phyloP scores from a whole-genome alignment of 73 alveolate genomes.

The Uronychia binucleata region DNA sequence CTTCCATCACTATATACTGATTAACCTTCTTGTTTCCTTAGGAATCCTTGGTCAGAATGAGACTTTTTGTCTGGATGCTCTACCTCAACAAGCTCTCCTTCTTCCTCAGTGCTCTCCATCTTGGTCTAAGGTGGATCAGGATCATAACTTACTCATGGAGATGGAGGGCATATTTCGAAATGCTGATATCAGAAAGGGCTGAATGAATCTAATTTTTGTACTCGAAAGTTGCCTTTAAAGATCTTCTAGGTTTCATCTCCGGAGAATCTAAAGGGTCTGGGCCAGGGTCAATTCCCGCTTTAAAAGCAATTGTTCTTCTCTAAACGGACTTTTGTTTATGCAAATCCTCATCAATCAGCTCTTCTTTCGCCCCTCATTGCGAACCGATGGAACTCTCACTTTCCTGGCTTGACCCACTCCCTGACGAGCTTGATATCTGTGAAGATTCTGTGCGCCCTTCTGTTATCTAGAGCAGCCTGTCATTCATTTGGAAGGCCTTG shows the following conservation, averaged over 20 bases:
- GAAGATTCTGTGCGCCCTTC: not conserved
- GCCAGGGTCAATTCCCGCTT: not conserved
- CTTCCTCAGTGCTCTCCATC: not conserved
- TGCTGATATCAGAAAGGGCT: not conserved
- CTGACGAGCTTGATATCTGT: not conserved
- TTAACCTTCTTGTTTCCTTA: constrained; percentile 2
- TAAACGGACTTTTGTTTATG: not conserved
- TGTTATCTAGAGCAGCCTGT: not conserved
- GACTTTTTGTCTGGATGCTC: not conserved
- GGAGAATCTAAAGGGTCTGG: not conserved
- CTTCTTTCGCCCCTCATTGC: not conserved
- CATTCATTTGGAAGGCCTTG: not conserved
- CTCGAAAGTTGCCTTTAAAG: not conserved
- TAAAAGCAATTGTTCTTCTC: not conserved
- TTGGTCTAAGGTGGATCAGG: not conserved
- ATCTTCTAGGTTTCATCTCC: not conserved
- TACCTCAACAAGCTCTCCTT: not conserved
- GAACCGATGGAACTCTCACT: not conserved
- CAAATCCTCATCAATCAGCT: not conserved
- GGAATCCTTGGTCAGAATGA: not conserved
- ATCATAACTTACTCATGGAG: not conserved
- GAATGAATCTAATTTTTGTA: not conserved
- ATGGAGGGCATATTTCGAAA: not conserved
- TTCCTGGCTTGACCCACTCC: not conserved
- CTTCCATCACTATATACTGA: not conserved